Base-by-base conservation (phyloP, 129 eudicot species). In the Scalesia atractyloides region DNA sequence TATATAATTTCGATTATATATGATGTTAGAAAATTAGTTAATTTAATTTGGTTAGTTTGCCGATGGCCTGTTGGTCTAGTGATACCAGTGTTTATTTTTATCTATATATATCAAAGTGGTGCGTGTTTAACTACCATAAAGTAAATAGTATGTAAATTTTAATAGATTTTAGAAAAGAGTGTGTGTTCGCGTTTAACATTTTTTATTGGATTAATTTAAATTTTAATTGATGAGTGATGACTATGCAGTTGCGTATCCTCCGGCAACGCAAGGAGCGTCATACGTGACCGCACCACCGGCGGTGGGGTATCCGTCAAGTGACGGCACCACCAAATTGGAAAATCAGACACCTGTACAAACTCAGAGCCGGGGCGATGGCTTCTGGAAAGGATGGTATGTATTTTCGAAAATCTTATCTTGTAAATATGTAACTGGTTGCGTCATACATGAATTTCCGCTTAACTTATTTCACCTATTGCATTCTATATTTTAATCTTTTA, bases 351-450 rank as follows among this genome's bases (percentile, higher is more conserved):
- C 73, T 0, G 54, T 73, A 0, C 53, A 79, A 7, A 82, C 85
- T 47, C 80, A 26, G 18, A 77, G 62, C 68, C 78, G 88, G 36
- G 93, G 89, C 4, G 92, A 87, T 75, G 93, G 84, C 79, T 87
- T 82, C 71, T 84, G 75, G 83, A 87, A 87, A 75, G 93, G 93
- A 82, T 84, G 89, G 89, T 81, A 84, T 34, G 73, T 5, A 7
- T 9, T 30, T 16, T 3, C 18, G 10, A 7, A 39, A 41, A 39
- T 30, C 34, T 30, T 30, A 30, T 2, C 5, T 30, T 30, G 34
- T 30, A 30, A 30, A 30, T 4, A 30, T 30, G 34, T 30, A 30
- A 3, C 34, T 30, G 34, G 34, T 30, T 30, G 5, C 5, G 34
- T 30, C 34, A 30, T 30, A 2, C 2, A 24, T 2, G 26, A 24